Conservation (phyloP, 805 yeast genomes). For the Metschnikowia drakensbergensis region DNA sequence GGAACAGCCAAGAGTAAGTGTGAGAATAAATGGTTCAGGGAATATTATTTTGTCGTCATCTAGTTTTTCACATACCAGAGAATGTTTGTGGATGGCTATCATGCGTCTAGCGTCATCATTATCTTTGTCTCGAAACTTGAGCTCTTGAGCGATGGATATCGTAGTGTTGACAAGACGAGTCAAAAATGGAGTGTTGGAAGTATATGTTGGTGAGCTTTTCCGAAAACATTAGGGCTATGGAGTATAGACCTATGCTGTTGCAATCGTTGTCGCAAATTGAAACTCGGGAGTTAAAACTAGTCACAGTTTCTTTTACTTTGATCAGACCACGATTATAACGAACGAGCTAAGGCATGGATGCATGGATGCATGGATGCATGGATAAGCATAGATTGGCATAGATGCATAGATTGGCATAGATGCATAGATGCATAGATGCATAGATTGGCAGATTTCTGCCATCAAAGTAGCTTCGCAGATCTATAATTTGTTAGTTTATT, state of each 20-base stretch:
- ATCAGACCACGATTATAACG: too few species aligned
- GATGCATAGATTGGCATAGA: too few species aligned
- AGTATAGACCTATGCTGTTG: background rate
- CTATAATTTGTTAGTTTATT: too few species aligned
- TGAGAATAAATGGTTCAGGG: conserved; percentile 21
- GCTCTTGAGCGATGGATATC: conserved; percentile 26
- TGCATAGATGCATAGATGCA: too few species aligned
- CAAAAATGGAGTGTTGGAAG: conserved; percentile 22
- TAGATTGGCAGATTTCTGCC: too few species aligned
- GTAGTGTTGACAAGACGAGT: conserved; percentile 25
- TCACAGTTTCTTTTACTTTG: too few species aligned
- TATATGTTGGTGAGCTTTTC: conserved; percentile 13
- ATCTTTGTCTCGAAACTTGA: conserved; percentile 24
- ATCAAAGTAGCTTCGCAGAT: too few species aligned
- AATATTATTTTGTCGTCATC: conserved; percentile 22
- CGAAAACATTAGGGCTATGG: conserved; percentile 1
- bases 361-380: too few species aligned
- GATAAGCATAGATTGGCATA: too few species aligned
- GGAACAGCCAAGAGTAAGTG: conserved; percentile 1
- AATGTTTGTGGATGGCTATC: conserved; percentile 25
- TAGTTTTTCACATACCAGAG: conserved; percentile 23
- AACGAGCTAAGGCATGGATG: too few species aligned
- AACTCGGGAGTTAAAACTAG: conserved; percentile 26
- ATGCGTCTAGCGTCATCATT: conserved; percentile 24
- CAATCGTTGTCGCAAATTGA: conserved; percentile 20